Evolutionary conservation across 768 basidiomycete genomes (phyloP).

Genomic region (Lactarius akahatsu): DNA sequence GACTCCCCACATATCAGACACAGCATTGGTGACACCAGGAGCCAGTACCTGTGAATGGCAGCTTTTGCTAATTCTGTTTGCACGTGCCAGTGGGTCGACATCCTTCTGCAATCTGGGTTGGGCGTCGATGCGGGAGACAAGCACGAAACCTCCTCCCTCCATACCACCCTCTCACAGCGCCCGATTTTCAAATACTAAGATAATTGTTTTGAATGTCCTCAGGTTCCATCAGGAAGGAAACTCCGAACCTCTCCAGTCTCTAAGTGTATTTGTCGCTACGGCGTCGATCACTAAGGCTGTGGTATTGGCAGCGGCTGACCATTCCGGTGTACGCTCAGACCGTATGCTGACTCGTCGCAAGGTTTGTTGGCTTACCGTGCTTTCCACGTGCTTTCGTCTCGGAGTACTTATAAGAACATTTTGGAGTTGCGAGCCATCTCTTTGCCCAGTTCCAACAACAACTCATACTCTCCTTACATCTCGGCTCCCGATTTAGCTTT

Average conservation of each 20-base stretch:
- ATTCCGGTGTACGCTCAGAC: not conserved
- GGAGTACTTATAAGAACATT: not conserved
- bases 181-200: not conserved
- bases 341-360: not conserved
- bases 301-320: not conserved
- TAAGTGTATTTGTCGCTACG: not conserved
- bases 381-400: conserved; percentile 6
- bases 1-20: not conserved
- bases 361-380: not conserved
- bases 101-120: not conserved
- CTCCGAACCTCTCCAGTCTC: not conserved
- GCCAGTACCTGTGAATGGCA: not conserved
- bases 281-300: conserved; percentile 8
- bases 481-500: not conserved
- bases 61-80: not conserved
- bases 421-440: not conserved
- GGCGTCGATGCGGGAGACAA: not conserved
- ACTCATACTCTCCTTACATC: not conserved
- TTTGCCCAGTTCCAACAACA: not conserved
- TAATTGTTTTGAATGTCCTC: not conserved
- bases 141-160: not conserved
- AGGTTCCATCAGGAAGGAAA: not conserved
- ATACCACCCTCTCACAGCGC: not conserved
- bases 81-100: not conserved
- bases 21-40: not conserved